A percentile compares a stretch with the other conserved stretches of the same genome.
phyloP scores from a whole-genome alignment of 768 basidiomycete species.

The Lactarius evosmus region DNA sequence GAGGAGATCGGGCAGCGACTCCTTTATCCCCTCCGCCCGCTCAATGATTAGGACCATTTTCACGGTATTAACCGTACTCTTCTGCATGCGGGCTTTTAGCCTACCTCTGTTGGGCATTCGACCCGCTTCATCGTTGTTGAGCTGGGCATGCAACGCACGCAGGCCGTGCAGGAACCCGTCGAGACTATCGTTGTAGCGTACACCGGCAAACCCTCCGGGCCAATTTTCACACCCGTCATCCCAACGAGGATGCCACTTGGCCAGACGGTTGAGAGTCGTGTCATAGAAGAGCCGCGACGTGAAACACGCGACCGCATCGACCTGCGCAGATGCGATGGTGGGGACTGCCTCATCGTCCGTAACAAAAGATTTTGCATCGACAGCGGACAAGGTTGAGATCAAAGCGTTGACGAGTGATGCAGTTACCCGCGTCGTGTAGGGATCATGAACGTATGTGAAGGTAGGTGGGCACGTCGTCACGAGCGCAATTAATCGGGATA shows the following conservation, averaged over 20 bases:
- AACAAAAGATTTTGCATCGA: slow-evolving; percentile 10
- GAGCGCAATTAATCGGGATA: slow-evolving; percentile 32
- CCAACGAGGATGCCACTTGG: slow-evolving; percentile 56
- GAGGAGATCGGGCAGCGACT: slow-evolving; percentile 58
- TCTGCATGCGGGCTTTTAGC: slow-evolving; percentile 33
- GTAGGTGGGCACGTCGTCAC: slow-evolving; percentile 47
- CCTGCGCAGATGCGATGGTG: slow-evolving; percentile 42
- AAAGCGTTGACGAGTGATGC: slow-evolving; percentile 42
- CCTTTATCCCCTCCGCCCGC: slow-evolving; percentile 62
- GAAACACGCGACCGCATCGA: slow-evolving; percentile 61
- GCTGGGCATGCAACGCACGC: slow-evolving; percentile 36
- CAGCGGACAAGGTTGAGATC: slow-evolving; percentile 32
- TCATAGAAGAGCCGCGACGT: slow-evolving; percentile 63
- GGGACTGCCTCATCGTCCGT: slow-evolving; percentile 15
- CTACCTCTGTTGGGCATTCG: slow-evolving; percentile 13
- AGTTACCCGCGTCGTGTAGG: slow-evolving; percentile 47
- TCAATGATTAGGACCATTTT: slow-evolving; percentile 63
- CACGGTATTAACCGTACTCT: slow-evolving; percentile 36
- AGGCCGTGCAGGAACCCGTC: slow-evolving; percentile 73
- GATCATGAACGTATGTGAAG: slow-evolving; percentile 67
- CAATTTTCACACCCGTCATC: slow-evolving; percentile 60
- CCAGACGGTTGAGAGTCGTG: slow-evolving; percentile 57
- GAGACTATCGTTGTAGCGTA: slow-evolving; percentile 59
- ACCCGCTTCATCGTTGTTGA: background rate
- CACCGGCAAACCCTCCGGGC: slow-evolving; percentile 39